These are phyloP conservation scores for Erysimum pusillum DNA, from an alignment of 441 rosid species.

Conservation along the genomic window DNA sequence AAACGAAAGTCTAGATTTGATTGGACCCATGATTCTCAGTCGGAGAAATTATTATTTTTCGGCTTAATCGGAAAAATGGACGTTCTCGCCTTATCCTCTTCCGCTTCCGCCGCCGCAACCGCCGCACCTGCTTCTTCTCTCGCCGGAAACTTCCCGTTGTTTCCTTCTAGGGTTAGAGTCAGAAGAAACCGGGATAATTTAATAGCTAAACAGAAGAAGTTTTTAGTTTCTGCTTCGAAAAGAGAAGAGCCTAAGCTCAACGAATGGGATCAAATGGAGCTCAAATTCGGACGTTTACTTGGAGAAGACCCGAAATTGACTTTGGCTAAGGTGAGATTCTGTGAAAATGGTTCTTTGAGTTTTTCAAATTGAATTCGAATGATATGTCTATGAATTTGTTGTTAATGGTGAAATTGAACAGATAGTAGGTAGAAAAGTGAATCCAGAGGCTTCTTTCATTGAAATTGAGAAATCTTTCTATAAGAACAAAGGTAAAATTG, in stretches of 20 bases:
- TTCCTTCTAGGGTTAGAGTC: conserved; percentile 38
- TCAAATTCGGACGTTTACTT: conserved; percentile 80
- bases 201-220: conserved; percentile 45
- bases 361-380: conserved; percentile 4
- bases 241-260: conserved; percentile 69
- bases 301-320: conserved; percentile 96
- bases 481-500: conserved; percentile 75
- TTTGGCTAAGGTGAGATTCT: conserved; percentile 73
- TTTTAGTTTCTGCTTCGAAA: conserved; percentile 58
- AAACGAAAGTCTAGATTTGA: conserved; percentile 31
- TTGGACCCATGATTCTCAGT: conserved; percentile 38
- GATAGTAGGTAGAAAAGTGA: conserved; percentile 81
- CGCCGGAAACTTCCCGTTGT: conserved; percentile 31
- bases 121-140: conserved; percentile 38
- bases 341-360: neutral
- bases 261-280: conserved; percentile 92
- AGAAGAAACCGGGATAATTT: conserved; percentile 42
- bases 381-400: neutral
- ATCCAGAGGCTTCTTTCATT: conserved; percentile 77
- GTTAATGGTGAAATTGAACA: conserved; percentile 45
- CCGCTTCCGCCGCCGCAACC: conserved; percentile 42
- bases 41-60: conserved; percentile 31
- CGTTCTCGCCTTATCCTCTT: conserved; percentile 53
- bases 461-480: conserved; percentile 84
- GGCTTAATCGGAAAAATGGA: conserved; percentile 57